These are phyloP conservation scores for Komagataella ulmi DNA, from an alignment of 805 yeast genomes.

Conservation along the genomic window DNA sequence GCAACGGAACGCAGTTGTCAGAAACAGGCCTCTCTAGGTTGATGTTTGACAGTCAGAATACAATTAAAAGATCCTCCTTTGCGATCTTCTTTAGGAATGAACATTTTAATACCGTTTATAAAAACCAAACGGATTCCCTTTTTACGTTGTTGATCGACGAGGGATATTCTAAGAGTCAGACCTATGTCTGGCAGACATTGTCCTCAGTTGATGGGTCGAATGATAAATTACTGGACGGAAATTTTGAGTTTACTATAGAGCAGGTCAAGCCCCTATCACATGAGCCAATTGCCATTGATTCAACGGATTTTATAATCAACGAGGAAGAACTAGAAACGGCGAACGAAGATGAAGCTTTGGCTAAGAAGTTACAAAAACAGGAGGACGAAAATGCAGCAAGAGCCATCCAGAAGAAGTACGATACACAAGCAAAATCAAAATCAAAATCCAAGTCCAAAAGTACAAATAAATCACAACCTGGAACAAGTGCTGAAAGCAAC, in stretches of 20 bases:
- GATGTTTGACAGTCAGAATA: conserved; percentile 18
- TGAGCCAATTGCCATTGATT: conserved; percentile 3
- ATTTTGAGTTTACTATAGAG: conserved; percentile 29
- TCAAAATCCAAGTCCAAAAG: conserved; percentile 20
- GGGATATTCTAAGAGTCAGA: conserved; percentile 32
- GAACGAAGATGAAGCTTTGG: conserved; percentile 15
- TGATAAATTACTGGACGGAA: conserved; percentile 61
- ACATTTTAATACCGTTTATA: conserved; percentile 67
- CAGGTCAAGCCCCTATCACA: not conserved
- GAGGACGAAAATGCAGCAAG: conserved; percentile 18
- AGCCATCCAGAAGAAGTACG: conserved; percentile 11
- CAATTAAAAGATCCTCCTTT: conserved; percentile 37
- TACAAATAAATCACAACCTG: not conserved
- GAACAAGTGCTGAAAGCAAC: not conserved
- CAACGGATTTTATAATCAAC: conserved; percentile 6
- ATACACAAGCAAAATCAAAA: conserved; percentile 4
- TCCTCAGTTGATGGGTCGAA: conserved; percentile 52
- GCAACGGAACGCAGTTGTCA: conserved; percentile 69
- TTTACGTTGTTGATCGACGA: conserved; percentile 64
- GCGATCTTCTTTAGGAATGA: conserved; percentile 80
- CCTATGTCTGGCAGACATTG: conserved; percentile 77
- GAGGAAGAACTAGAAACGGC: conserved; percentile 15
- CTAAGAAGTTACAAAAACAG: conserved; percentile 16
- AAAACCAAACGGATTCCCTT: conserved; percentile 27
- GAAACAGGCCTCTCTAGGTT: conserved; percentile 37